These are phyloP conservation scores for Cytospora schulzeri DNA, from an alignment of 2,329 filamentous ascomycete species.

Conservation along the genomic window DNA sequence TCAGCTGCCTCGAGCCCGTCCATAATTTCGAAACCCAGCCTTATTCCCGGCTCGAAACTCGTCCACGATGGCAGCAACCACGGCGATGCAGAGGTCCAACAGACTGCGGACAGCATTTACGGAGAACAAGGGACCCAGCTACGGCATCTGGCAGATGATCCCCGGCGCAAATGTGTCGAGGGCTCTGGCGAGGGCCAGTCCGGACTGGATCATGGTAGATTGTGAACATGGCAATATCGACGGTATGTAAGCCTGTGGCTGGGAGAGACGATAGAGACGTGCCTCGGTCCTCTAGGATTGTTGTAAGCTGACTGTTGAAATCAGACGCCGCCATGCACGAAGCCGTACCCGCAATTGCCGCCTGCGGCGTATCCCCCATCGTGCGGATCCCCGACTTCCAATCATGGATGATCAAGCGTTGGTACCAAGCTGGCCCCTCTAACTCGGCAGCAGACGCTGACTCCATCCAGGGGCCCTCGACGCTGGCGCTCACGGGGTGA, in stretches of 20 bases:
- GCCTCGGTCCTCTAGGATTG: not conserved
- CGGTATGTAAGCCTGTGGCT: slow-evolving; percentile 42
- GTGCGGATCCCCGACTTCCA: slow-evolving; percentile 61
- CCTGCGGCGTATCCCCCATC: slow-evolving; percentile 56
- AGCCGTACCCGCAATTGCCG: slow-evolving; percentile 57
- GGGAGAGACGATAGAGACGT: not conserved
- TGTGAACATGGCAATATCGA: slow-evolving; percentile 61
- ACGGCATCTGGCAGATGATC: slow-evolving; percentile 65
- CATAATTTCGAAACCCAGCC: not conserved
- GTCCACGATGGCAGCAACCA: slow-evolving; percentile 21
- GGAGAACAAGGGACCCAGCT: slow-evolving; percentile 48
- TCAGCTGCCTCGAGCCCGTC: not conserved
- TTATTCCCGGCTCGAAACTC: not conserved
- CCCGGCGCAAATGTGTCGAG: slow-evolving; percentile 62
- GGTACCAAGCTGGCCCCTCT: slow-evolving; percentile 29
- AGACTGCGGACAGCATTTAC: slow-evolving; percentile 52
- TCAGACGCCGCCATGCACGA: slow-evolving; percentile 60
- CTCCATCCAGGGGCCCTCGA: slow-evolving; percentile 53
- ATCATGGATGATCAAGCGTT: slow-evolving; percentile 59
- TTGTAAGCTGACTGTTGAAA: not conserved
- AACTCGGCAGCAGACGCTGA: slow-evolving; percentile 29
- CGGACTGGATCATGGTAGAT: slow-evolving; percentile 68
- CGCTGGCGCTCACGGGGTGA: slow-evolving; percentile 58
- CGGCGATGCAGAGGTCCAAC: slow-evolving; percentile 49
- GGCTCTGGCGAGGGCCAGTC: slow-evolving; percentile 60